Conservation (phyloP, 2,329 filamentous ascomycete genomes). For the Pseudonectria buxi region DNA sequence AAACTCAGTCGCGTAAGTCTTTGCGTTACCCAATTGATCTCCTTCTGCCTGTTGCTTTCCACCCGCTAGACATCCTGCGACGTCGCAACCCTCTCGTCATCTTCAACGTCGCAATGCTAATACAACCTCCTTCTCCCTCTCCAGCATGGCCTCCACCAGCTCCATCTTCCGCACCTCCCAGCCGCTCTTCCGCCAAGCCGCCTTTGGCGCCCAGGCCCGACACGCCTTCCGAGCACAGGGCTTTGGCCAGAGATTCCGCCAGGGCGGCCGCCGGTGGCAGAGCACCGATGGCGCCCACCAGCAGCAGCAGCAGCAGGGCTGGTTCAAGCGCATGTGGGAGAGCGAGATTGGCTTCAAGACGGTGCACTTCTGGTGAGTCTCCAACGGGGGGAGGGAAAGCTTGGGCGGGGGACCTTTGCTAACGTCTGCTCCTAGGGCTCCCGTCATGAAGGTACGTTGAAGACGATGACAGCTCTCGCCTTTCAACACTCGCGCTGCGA, state of each 20-base stretch:
- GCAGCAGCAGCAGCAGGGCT: conserved; percentile 40
- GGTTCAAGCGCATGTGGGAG: conserved; percentile 76
- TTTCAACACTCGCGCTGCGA: background rate
- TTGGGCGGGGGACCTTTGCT: conserved; percentile 7
- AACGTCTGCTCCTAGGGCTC: conserved; percentile 56
- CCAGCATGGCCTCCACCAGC: conserved; percentile 39
- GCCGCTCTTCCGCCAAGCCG: conserved; percentile 49
- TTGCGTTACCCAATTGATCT: no score
- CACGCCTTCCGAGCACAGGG: conserved; percentile 42
- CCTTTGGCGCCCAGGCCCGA: conserved; percentile 46
- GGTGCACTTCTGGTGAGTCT: conserved; percentile 84
- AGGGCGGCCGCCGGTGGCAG: conserved; percentile 53
- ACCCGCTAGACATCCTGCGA: no score
- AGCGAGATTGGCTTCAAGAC: conserved; percentile 81
- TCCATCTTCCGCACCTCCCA: conserved; percentile 48
- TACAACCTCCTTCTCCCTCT: background rate
- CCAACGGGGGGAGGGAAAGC: background rate
- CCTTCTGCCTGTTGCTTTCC: no score
- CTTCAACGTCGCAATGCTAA: no score
- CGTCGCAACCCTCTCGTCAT: no score
- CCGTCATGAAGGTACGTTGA: conserved; percentile 70
- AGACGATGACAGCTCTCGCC: conserved; percentile 1
- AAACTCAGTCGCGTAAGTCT: no score
- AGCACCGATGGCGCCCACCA: conserved; percentile 52
- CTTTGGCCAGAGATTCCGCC: conserved; percentile 37